These are phyloP conservation scores for Cladosporium colombiae DNA, from an alignment of 2,329 filamentous ascomycete species.

Conservation along the genomic window DNA sequence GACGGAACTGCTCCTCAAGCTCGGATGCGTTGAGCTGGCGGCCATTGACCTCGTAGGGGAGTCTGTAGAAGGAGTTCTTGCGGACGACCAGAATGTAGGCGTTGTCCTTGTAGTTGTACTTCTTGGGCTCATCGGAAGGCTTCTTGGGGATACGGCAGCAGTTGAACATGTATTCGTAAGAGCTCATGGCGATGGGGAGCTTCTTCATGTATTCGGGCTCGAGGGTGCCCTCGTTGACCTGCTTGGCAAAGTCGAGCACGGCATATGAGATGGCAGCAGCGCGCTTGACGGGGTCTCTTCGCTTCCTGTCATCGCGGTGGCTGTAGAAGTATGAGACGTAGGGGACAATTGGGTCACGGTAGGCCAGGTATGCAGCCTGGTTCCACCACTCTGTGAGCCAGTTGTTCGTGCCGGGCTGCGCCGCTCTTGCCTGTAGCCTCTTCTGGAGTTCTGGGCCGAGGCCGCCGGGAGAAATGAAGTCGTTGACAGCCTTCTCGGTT, in stretches of 20 bases:
- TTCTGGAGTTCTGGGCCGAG: slow-evolving; percentile 83
- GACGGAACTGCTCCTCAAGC: slow-evolving; percentile 84
- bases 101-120: slow-evolving; percentile 73
- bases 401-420: slow-evolving; percentile 81
- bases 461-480: slow-evolving; percentile 86
- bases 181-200: slow-evolving; percentile 96
- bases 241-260: slow-evolving; percentile 88
- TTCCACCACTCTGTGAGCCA: slow-evolving; percentile 99
- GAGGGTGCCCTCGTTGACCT: slow-evolving; percentile 77
- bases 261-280: slow-evolving; percentile 87
- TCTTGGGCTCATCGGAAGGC: slow-evolving; percentile 78
- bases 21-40: slow-evolving; percentile 85
- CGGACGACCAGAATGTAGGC: slow-evolving; percentile 87
- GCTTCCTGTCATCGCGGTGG: slow-evolving; percentile 86
- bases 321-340: slow-evolving; percentile 99
- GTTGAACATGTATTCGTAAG: slow-evolving; percentile 99
- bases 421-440: slow-evolving; percentile 75
- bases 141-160: slow-evolving; percentile 79
- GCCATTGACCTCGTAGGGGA: slow-evolving; percentile 77
- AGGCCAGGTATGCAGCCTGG: slow-evolving; percentile 84
- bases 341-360: slow-evolving; percentile 93
- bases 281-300: slow-evolving; percentile 86
- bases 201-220: slow-evolving; percentile 99
- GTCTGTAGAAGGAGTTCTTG: slow-evolving; percentile 98
- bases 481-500: slow-evolving; percentile 80